Base-by-base conservation (phyloP, 2,329 filamentous ascomycete genomes). In the Dactylellina cionopaga region DNA sequence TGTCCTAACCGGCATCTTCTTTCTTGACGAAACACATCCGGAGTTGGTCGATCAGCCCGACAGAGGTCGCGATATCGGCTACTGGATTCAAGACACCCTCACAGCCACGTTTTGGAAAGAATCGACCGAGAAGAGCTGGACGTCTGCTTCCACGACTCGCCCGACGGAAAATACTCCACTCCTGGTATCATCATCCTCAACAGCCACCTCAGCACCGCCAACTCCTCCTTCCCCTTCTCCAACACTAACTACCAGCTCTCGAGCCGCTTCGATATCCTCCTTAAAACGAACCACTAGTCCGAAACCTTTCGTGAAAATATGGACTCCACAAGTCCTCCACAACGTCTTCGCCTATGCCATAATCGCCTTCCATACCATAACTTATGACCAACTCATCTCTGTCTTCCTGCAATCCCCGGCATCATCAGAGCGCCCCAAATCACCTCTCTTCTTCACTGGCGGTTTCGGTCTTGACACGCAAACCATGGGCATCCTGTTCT, bases 311-410 rank as follows among this genome's bases (percentile, higher is more conserved):
- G 80, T 82, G 55, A 87, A 86, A 77, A 89, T 89, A 6, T 97
- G 98, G 80, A 96, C 92, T 10, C 88, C 84, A 78, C 91, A 94
- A 52, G 91, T 98, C 62, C 84, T 96, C 71, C 84, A 96, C 78
- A 94, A 93, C 78, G 96, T 97, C 75, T 82, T 94, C 65, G 92
- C 91, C 56, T 96, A 96, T 79, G 94, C 93, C 44, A 92, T 98
- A 77, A 84, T 98, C 70, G 94, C 94, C 75, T 97, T 72, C 51
- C 74, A 76, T 31, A 97, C 94, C 10, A 97, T 99, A 81, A 96
- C 93, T 0, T 95, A 96, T 77, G 95, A 99, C 81, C 91, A 96
- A 78, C 86, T 98, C 51, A 89, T 98, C 76, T 94, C 95, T 0
- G 91, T 97, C 1, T 92, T 99, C 76, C 87, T 99, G 78, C 94